Evolutionary conservation across 352 stramenopile species (phyloP), one percentile per base, ranked within the genome.

Genomic region (Pelagophyceae sp.): DNA sequence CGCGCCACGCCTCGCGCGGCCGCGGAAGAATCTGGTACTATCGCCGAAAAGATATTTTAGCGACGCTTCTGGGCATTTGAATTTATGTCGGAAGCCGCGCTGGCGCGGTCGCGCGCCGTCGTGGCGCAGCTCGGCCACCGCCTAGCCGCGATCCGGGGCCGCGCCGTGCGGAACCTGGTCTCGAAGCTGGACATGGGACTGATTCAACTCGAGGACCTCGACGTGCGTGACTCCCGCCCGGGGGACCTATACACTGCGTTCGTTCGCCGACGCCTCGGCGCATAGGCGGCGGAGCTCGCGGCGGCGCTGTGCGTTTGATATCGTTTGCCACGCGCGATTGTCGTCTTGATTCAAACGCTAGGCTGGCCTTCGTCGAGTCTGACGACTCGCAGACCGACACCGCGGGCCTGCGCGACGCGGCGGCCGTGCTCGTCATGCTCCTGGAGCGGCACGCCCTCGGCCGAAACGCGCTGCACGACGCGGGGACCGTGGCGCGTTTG

Each of bases 161-260:
- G 54, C 11, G 54, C 54, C n/a, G n/a, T 71, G 15, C 27, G 11
- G 11, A 71, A 71, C 61, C 3, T 71, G 11, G 29, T 23, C 3
- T 71, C 61, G n/a, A 71, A 71, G 61, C n/a, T 71, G n/a, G 61
- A 71, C 3, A 71, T 71, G 61, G 61, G 61, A 6, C 33, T 71
- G 3, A 31, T 71, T 25, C 3, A 29, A 1, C 1, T 71, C 15
- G 1, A 2, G n/a, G 61, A 71, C 61, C 33, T 71, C 5, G 3
- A 17, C 5, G 61, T 31, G 3, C 27, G 11, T 31, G 61, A 71
- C n/a, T n/a, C n/a, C n/a, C n/a, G n/a, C n/a, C n/a, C n/a, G n/a
- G n/a, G n/a, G n/a, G n/a, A n/a, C n/a, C n/a, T n/a, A n/a, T n/a
- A n/a, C n/a, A n/a, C n/a, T n/a, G n/a, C n/a, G n/a, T n/a, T n/a